Evolutionary conservation across 257 asterid species (phyloP), one percentile per base, ranked within the genome.

Genomic region (Penstemon barbatus): DNA sequence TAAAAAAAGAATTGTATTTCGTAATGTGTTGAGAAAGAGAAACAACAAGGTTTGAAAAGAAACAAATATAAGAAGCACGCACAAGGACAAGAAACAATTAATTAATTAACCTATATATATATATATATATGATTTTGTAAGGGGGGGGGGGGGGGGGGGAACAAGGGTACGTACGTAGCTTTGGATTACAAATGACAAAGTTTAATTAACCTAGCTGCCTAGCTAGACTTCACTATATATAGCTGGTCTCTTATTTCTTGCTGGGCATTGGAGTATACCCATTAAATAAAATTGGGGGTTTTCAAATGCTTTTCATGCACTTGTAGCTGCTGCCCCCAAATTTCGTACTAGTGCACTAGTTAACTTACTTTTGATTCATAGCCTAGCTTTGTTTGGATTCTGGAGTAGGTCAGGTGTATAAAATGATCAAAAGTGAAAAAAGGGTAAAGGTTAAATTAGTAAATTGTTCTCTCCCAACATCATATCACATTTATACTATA

Each of bases 111-210:
- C 33, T 1, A 25, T 25, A 25, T n/a, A n/a, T n/a, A n/a, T n/a
- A n/a, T n/a, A n/a, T n/a, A n/a, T n/a, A n/a, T 25, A 25, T 25
- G 33, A 25, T 1, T 25, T 25, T 25, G 33, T 25, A 25, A 25
- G 33, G 33, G 2, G 18, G 18, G 18, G 18, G 18, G 18, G 18
- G 18, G 18, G 18, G 18, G 18, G 18, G 18, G 49, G 33, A 36
- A 66, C 18, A 50, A 8, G 19, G 37, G n/a, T n/a, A n/a, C n/a
- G n/a, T n/a, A n/a, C n/a, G 5, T 5, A 54, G 64, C 50, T 71
- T 70, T 75, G 71, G 57, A 42, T 73, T 73, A 66, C 59, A 79
- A 79, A 70, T 75, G 82, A 81, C 73, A 74, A 79, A 61, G 68
- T 72, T 67, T 63, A 72, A 60, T 67, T 63, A 72, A 60, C 77